phyloP scores from a whole-genome alignment of 2,329 filamentous ascomycete genomes.

The Sporothrix pseudoabietina region DNA sequence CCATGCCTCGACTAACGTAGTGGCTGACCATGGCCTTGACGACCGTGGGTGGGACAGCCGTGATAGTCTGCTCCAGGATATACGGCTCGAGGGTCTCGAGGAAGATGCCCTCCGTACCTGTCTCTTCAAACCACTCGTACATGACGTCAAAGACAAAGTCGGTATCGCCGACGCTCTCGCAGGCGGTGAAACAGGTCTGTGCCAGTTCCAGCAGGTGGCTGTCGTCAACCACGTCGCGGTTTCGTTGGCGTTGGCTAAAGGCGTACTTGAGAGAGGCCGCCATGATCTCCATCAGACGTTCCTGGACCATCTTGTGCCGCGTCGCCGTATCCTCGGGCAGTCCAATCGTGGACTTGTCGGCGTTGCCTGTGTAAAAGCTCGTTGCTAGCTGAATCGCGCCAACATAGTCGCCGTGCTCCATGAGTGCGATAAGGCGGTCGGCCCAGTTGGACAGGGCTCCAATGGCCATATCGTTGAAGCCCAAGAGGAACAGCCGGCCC shows the following conservation, averaged over 20 bases:
- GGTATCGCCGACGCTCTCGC: constrained; percentile 72
- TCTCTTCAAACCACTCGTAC: constrained; percentile 86
- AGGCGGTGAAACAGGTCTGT: constrained; percentile 80
- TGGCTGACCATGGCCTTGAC: constrained; percentile 84
- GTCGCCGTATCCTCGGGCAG: constrained; percentile 78
- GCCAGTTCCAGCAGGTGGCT: constrained; percentile 74
- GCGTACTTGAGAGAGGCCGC: constrained; percentile 87
- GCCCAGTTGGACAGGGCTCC: constrained; percentile 97
- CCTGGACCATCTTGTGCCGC: constrained; percentile 79
- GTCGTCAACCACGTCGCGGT: constrained; percentile 51
- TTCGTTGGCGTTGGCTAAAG: constrained; percentile 67
- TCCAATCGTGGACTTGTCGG: constrained; percentile 93
- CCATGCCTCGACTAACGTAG: constrained; percentile 74
- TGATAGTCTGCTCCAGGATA: constrained; percentile 76
- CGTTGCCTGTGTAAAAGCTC: constrained; percentile 85
- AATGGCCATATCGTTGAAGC: constrained; percentile 91
- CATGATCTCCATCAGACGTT: constrained; percentile 92
- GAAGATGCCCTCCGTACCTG: constrained; percentile 72
- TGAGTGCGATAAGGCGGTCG: constrained; percentile 85
- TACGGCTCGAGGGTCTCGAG: constrained; percentile 86
- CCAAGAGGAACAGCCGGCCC: constrained; percentile 84
- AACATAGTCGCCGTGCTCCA: constrained; percentile 97
- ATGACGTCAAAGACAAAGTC: constrained; percentile 91
- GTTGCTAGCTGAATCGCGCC: constrained; percentile 87
- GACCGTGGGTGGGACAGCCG: constrained; percentile 74